Percentiles rank a stretch among this genome's conserved stretches.
Evolutionary conservation across 345 rosid species (phyloP).

Genomic region (Aquilaria sinensis): DNA sequence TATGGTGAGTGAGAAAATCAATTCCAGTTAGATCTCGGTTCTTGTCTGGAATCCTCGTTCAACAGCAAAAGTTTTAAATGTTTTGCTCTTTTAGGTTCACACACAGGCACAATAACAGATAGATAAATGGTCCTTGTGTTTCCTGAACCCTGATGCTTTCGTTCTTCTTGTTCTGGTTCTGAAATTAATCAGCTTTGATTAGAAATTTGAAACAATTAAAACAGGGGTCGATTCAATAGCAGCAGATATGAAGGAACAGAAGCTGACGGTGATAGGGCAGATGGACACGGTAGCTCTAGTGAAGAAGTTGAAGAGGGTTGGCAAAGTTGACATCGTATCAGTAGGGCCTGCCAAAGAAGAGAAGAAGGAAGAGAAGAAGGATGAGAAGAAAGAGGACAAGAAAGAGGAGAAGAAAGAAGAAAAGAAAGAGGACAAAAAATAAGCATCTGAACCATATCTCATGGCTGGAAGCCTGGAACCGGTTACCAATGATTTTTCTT

Average conservation of each 20-base stretch:
- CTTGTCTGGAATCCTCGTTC: neutral
- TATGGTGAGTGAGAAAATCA: constrained; percentile 32
- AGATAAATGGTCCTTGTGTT: neutral
- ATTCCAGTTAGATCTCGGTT: neutral
- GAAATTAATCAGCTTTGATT: neutral
- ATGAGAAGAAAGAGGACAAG: constrained; percentile 48
- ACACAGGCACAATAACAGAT: no score
- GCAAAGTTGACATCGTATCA: constrained; percentile 79
- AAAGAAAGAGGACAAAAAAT: constrained; percentile 27
- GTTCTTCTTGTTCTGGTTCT: neutral
- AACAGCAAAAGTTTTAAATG: neutral
- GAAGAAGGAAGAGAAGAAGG: constrained; percentile 78
- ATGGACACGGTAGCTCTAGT: constrained; percentile 88
- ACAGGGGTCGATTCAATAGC: constrained; percentile 89
- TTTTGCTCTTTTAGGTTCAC: no score
- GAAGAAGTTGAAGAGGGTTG: constrained; percentile 89
- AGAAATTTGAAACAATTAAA: neutral
- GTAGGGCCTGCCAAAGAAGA: constrained; percentile 95
- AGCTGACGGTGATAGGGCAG: constrained; percentile 73
- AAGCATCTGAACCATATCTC: constrained; percentile 2
- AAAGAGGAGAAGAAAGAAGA: constrained; percentile 37
- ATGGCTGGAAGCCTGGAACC: neutral
- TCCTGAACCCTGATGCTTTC: neutral
- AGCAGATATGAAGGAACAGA: constrained; percentile 85
- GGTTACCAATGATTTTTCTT: neutral